These are phyloP conservation scores for Phytopythium mirpurense DNA, from an alignment of 352 stramenopile genomes.

Conservation along the genomic window DNA sequence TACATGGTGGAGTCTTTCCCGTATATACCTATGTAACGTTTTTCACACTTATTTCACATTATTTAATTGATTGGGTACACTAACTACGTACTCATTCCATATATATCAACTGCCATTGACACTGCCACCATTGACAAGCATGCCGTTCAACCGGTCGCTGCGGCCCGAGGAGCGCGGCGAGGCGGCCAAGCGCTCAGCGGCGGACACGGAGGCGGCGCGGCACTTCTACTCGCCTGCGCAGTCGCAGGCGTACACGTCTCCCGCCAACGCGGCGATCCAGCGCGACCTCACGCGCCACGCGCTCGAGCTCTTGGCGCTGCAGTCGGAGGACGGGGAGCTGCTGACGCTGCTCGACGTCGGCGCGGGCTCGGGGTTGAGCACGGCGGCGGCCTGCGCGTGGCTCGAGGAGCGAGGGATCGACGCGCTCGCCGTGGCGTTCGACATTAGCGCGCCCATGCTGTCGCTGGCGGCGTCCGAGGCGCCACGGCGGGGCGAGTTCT, in stretches of 20 bases:
- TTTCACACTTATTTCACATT: no score
- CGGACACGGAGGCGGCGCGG: slow-evolving; percentile 30
- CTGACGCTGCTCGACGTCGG: slow-evolving; percentile 63
- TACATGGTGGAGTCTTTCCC: no score
- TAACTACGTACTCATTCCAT: no score
- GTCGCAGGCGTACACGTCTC: slow-evolving; percentile 64
- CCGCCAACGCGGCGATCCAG: slow-evolving; percentile 63
- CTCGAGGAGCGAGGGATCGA: slow-evolving; percentile 23
- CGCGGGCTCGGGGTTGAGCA: slow-evolving; percentile 67
- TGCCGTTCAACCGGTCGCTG: slow-evolving; percentile 47
- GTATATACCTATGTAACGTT: no score
- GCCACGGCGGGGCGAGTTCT: slow-evolving; percentile 27
- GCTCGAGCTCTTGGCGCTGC: slow-evolving; percentile 48
- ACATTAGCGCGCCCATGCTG: slow-evolving; percentile 77
- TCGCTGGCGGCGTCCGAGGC: slow-evolving; percentile 21
- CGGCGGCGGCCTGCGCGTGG: slow-evolving; percentile 43
- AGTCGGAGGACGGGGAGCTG: slow-evolving; percentile 12
- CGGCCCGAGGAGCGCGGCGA: slow-evolving; percentile 37
- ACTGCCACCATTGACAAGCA: slow-evolving; percentile 7
- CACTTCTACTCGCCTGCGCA: slow-evolving; percentile 62
- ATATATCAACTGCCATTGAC: no score
- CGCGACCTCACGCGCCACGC: slow-evolving; percentile 59
- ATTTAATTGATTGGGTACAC: no score
- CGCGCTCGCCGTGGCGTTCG: slow-evolving; percentile 53
- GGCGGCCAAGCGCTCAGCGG: slow-evolving; percentile 14